Base-by-base conservation (phyloP, 2,329 filamentous ascomycete species). In the Aspergillaceae sp. region DNA sequence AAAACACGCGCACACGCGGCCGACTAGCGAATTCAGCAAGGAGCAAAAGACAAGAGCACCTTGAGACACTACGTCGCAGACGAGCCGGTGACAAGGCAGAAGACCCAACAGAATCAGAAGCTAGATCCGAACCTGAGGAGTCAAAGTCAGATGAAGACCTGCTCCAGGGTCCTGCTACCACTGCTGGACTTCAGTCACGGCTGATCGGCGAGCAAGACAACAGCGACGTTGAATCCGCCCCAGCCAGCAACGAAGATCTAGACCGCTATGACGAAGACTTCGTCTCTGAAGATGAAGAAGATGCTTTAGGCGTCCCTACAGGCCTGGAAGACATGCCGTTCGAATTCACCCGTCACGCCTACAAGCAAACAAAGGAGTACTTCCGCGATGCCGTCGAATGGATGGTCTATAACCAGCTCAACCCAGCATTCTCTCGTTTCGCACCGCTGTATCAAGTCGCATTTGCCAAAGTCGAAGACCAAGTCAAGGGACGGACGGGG, bases 321-420 rank as follows among this genome's bases (percentile, higher is more conserved):
- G 64, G 69, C 27, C 44, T 62, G 4, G 60, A 72, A 7, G 72
- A 73, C 3, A 79, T 87, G 2, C 86, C 86, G 0, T 70, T 90
- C 1, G 71, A 84, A 55, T 88, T 87, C 61, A 86, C 82, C 1
- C 67, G 74, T 3, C 75, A 84, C 47, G 76, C 79, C 0, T 80
- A 82, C 51, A 82, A 82, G 54, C 84, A 84, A 43, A 70, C 83
- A 0, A 82, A 81, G 52, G 81, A 87, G 35, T 79, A 89, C 42
- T 91, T 91, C 68, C 78, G 77, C 41, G 80, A 83, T 55, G 83
- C 80, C 0, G 73, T 91, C 2, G 84, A 88, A 60, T 91, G 86
- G 86, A 83, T 90, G 67, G 82, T 91, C 2, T 84, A 88, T 57
- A 86, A 85, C 59, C 83, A 84, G 55, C 74, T 92, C 43, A 84